Conservation (phyloP, 228 moss, liverwort and hornwort genomes). For the Sphagnum fallax region DNA sequence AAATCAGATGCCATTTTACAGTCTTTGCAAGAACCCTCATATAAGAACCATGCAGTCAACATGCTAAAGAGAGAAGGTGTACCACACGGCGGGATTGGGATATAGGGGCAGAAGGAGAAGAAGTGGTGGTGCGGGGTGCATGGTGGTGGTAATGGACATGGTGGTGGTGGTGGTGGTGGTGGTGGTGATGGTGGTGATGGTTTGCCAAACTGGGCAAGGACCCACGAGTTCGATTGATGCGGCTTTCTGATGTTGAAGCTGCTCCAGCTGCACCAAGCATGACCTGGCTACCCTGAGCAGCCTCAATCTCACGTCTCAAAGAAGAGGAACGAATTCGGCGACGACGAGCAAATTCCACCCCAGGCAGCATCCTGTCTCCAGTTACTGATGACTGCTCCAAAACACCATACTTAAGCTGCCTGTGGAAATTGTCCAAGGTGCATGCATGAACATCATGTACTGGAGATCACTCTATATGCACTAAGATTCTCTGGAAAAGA, state of each 20-base stretch:
- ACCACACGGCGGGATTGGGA: slow-evolving; percentile 53
- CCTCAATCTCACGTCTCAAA: slow-evolving; percentile 37
- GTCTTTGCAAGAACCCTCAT: not conserved
- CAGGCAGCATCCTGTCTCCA: slow-evolving; percentile 34
- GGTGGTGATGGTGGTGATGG: slow-evolving; percentile 39
- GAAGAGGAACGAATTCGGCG: slow-evolving; percentile 44
- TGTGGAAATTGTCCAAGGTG: too few species aligned
- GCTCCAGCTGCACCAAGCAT: not conserved
- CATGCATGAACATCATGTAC: too few species aligned
- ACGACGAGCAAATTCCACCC: slow-evolving; percentile 54
- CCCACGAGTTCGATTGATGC: slow-evolving; percentile 27
- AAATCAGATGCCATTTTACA: not conserved
- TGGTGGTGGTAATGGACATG: slow-evolving; percentile 58
- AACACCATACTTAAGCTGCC: not conserved
- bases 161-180: slow-evolving; percentile 53
- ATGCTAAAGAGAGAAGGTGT: not conserved
- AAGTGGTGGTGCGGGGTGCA: slow-evolving; percentile 27
- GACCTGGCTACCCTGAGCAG: slow-evolving; percentile 10
- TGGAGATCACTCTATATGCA: too few species aligned
- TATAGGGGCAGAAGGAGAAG: slow-evolving; percentile 20
- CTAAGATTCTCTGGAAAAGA: too few species aligned
- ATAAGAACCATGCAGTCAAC: too few species aligned
- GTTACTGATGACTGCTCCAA: not conserved
- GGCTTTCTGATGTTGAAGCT: slow-evolving; percentile 29
- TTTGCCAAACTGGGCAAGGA: slow-evolving; percentile 37